Evolutionary conservation across 768 basidiomycete genomes (phyloP).

Genomic region (Tulasnella sp.): DNA sequence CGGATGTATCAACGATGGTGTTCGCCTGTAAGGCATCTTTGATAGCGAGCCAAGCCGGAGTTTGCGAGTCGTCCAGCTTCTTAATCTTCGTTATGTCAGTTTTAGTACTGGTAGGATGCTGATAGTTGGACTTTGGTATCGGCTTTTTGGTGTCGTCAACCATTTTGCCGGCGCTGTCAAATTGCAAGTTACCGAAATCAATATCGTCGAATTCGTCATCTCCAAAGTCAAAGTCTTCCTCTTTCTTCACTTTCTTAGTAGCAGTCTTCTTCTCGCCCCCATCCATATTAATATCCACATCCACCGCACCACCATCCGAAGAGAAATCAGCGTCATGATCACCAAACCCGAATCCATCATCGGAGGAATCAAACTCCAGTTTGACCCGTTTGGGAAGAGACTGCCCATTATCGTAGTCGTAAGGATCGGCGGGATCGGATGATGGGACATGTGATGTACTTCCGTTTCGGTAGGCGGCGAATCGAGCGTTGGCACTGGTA

Average conservation of each 20-base stretch:
- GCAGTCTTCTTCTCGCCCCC: neutral
- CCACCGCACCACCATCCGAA: constrained; percentile 5
- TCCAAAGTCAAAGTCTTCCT: constrained; percentile 17
- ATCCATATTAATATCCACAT: neutral
- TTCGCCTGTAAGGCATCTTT: constrained; percentile 43
- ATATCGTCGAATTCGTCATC: constrained; percentile 20
- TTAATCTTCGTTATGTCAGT: constrained; percentile 1
- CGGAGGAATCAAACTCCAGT: no score
- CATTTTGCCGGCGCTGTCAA: constrained; percentile 21
- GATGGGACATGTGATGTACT: constrained; percentile 28
- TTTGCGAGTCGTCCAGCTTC: neutral
- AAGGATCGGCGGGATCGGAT: constrained; percentile 23
- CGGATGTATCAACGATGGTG: constrained; percentile 3
- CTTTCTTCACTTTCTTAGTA: neutral
- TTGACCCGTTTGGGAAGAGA: no score
- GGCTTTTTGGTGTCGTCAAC: constrained; percentile 19
- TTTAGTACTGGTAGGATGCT: constrained; percentile 28
- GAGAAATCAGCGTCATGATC: constrained; percentile 3
- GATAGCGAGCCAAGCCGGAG: constrained; percentile 28
- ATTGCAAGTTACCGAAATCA: constrained; percentile 20
- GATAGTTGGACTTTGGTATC: constrained; percentile 6
- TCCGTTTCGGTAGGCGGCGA: neutral
- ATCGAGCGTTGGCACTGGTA: neutral
- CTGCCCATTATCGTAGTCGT: neutral
- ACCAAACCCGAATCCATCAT: neutral